These are phyloP conservation scores for Exsudoporus floridanus DNA, from an alignment of 1,284 basidiomycete species.

Conservation along the genomic window DNA sequence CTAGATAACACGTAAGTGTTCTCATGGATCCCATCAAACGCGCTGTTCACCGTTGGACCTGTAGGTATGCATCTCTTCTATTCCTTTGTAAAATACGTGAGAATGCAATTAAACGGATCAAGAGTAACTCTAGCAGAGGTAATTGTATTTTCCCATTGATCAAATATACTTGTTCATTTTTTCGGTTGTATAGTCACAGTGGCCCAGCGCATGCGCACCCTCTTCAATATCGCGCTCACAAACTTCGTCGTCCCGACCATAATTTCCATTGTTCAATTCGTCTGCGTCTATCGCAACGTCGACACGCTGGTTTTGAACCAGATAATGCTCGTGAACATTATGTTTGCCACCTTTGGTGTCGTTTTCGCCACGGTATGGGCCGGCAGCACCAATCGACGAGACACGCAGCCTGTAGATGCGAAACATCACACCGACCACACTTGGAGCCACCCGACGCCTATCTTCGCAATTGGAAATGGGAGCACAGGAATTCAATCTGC, in stretches of 20 bases:
- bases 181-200: constrained; percentile 5
- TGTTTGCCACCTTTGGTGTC: constrained; percentile 15
- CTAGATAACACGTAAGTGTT: constrained; percentile 29
- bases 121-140: not conserved
- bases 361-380: constrained; percentile 1
- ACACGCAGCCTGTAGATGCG: not conserved
- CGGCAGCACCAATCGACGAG: constrained; percentile 5
- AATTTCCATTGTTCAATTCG: constrained; percentile 28
- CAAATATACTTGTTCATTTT: not conserved
- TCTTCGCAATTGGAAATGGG: no score
- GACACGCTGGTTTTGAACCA: constrained; percentile 1
- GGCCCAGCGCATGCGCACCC: constrained; percentile 13
- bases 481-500: no score
- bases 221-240: constrained; percentile 25
- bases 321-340: constrained; percentile 8
- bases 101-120: not conserved
- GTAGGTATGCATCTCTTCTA: constrained; percentile 18
- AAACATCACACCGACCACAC: not conserved
- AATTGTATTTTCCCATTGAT: not conserved
- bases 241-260: constrained; percentile 27
- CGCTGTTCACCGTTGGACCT: not conserved
- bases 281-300: constrained; percentile 3
- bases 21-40: not conserved
- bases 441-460: no score
- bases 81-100: constrained; percentile 22